Base-by-base conservation (phyloP, 495 filamentous ascomycete genomes). In the Podospora bellae-mahoneyi region DNA sequence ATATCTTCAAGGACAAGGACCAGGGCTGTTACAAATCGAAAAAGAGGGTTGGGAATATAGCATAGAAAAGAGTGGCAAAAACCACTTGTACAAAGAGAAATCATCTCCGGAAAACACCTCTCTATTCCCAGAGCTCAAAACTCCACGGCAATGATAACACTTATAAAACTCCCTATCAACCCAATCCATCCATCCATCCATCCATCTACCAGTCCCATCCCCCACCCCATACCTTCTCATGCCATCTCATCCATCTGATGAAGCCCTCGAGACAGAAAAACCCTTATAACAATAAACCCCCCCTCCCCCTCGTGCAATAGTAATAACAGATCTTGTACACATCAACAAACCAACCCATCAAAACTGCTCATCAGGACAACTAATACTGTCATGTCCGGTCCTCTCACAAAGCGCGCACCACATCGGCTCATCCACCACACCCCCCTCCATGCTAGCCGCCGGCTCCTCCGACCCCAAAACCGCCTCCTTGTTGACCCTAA, bases 321-420 rank as follows among this genome's bases (percentile, higher is more conserved):
- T 48, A 48, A 48, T 48, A 48, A 48, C 39, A 48, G 9, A 48
- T 48, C 9, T 48, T 48, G 39, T 48, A 48, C 39, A 48, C 39
- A 48, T 10, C 2, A 48, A 48, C 39, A 48, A 48, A 10, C 39
- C 39, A 13, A 16, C 27, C 10, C 30, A 0, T 57, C 73, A 87
- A 69, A 89, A 90, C 72, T 87, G 90, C 75, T 94, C 92, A 77
- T 97, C 94, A 79, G 94, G 94, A 81, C 94, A 98, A 77, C 96
- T 92, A 68, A 96, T 92, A 74, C 93, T 97, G 77, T 95, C 91
- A 74, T 99, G 95, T 34, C 95, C 95, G 74, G 98, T 96, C 64
- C 90, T 86, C 82, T 99, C 95, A 77, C 95, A 99, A 59, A 98
- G 82, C 64, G 96, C 95, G 80, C 95, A 99, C 95, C 95, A 99